Base-by-base conservation (phyloP, 2,329 filamentous ascomycete species). In the Elsinoe arachidis region DNA sequence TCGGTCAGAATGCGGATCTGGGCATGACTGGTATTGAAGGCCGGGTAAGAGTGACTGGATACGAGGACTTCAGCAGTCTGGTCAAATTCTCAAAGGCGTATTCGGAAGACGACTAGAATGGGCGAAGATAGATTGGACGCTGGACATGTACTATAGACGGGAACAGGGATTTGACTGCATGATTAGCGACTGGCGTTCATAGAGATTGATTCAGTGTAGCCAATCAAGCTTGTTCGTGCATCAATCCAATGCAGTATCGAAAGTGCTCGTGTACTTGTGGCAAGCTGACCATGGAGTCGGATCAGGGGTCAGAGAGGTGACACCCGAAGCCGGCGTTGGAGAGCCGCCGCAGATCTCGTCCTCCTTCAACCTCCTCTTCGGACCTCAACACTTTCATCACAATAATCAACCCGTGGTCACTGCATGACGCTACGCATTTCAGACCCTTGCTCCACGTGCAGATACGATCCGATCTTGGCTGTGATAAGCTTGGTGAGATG, bases 1-100 rank as follows among this genome's bases (percentile, higher is more conserved):
- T 60, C 5, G 37, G 46, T 1, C 46, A 58, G n/a, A 56, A 55
- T 14, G 54, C 49, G 10, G 59, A 55, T 11, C 26, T 53, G 2
- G 61, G 61, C 10, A 55, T 51, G 2, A 56, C 53, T n/a, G 63
- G 58, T 7, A 59, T 63, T 10, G 61, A 60, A 23, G 63, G 65
- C 0, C 66, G 61, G 59, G 62, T 52, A 17, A 58, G 68, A 4
- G 63, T 70, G 2, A 17, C 58, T 17, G 69, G 68, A 0, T 69
- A 63, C 59, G 66, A 67, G 51, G 67, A 70, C 51, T 70, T 65
- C 58, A 65, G 60, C 43, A 67, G 65, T 5, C 41, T 69, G 52
- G 60, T 70, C 15, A 70, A 70, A 59, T 71, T 70, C 61, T 66
- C 65, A 3, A 60, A 61, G 26, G 61, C 59, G 3, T 70, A 63